Evolutionary conservation across 345 rosid species (phyloP), one percentile per base, ranked within the genome.

Genomic region (Heritiera fomes): DNA sequence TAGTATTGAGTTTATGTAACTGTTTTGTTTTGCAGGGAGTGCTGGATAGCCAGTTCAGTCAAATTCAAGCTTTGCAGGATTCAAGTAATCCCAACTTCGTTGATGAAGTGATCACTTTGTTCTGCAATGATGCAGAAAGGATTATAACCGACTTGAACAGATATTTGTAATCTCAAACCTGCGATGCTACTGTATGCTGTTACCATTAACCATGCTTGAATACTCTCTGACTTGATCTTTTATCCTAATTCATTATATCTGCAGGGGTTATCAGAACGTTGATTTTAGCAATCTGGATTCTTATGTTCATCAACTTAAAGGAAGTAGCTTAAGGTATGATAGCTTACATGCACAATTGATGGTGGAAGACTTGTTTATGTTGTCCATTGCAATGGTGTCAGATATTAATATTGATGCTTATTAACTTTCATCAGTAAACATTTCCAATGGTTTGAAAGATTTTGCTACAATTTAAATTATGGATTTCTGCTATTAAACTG

Each of bases 91-190:
- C 88, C 9, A 63, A 76, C 4, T 86, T 86, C 30, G 79, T 82
- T 7, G 66, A 74, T n/a, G 85, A 83, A 86, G 83, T 86, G 38
- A 82, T 83, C 50, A 53, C 60, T 17, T 50, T 83, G 59, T 86
- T 86, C 64, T 82, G 86, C 80, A 75, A 10, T n/a, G 86, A 82
- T 60, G 79, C 85, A 6, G 85, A 82, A 60, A 79, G 81, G 74
- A 78, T 83, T 77, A 72, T 86, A 52, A 79, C 72, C 23, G 86
- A 86, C 58, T 32, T 82, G 70, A 83, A 72, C 71, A 76, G 46
- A 68, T 17, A 60, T 72, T 11, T 81, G 83, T 79, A 79, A 75
- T 76, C 41, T 60, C 73, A 67, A 73, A 77, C 61, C 56, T 6
- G 3, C 49, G 8, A 32, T 75, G 73, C 34, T 62, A 38, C 30